A percentile compares a stretch with the other conserved stretches of the same genome.
Evolutionary conservation across 805 yeast genomes (phyloP).

Genomic region (Yarrowia alimentaria): DNA sequence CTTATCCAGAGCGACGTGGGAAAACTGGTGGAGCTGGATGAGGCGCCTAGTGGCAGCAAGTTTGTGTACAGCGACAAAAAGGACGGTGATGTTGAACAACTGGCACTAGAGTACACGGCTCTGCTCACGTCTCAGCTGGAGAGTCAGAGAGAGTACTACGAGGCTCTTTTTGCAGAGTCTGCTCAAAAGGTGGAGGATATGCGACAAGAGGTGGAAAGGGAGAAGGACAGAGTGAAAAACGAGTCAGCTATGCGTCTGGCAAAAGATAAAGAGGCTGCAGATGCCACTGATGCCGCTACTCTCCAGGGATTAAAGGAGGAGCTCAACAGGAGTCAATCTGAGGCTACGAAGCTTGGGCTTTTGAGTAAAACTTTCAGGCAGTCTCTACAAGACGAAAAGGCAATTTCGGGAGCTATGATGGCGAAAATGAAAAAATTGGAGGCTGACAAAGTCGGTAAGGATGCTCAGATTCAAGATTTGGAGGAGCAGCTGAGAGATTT

Average conservation of each 20-base stretch:
- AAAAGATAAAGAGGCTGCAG: not conserved
- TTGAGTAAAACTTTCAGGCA: constrained; percentile 38
- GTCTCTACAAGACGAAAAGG: constrained; percentile 49
- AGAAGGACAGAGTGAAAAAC: constrained; percentile 25
- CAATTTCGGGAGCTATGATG: constrained; percentile 45
- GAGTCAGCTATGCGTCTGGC: too few species aligned
- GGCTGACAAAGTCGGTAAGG: constrained; percentile 34
- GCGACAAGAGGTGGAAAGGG: constrained; percentile 13
- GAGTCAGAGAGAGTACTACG: constrained; percentile 82
- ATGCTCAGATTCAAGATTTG: constrained; percentile 32
- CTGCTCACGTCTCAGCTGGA: constrained; percentile 76
- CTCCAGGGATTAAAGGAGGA: too few species aligned
- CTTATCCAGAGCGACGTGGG: constrained; percentile 82
- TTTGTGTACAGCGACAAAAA: constrained; percentile 26
- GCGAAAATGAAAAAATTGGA: constrained; percentile 44
- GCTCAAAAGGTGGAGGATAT: constrained; percentile 31
- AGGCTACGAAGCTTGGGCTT: constrained; percentile 32
- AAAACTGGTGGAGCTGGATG: constrained; percentile 73
- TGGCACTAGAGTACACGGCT: constrained; percentile 76
- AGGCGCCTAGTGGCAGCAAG: constrained; percentile 29
- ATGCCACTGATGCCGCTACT: too few species aligned
- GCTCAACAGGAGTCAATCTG: constrained; percentile 5
- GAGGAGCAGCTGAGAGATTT: constrained; percentile 52
- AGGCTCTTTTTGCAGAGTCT: constrained; percentile 45
- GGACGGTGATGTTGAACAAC: constrained; percentile 46